Evolutionary conservation across 73 alveolate genomes (phyloP).

Genomic region (Diophrys sp.): DNA sequence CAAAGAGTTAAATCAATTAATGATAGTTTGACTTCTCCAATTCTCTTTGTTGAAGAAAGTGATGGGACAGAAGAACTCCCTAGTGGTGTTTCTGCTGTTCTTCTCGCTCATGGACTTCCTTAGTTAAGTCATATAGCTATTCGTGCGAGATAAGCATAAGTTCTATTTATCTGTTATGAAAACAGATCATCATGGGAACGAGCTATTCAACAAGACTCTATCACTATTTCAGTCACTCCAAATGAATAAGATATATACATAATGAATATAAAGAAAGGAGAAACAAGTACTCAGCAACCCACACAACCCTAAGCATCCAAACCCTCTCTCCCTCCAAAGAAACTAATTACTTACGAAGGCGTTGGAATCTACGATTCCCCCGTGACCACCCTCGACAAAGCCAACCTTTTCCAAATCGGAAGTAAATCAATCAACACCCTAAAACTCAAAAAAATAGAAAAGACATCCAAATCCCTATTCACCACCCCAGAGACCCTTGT

Average conservation of each 20-base stretch:
- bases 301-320: background rate
- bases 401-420: too few species aligned
- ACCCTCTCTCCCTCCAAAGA: background rate
- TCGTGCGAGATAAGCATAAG: constrained; percentile 86
- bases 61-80: constrained; percentile 94
- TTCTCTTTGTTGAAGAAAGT: constrained; percentile 78
- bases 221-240: too few species aligned
- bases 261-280: background rate
- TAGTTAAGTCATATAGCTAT: constrained; percentile 87
- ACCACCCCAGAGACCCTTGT: too few species aligned
- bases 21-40: constrained; percentile 1
- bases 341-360: too few species aligned
- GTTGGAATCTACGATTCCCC: too few species aligned
- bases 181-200: background rate
- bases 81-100: constrained; percentile 61
- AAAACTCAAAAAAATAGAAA: too few species aligned
- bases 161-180: constrained; percentile 81
- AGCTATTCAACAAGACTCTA: too few species aligned
- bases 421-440: too few species aligned
- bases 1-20: background rate
- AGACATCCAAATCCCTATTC: too few species aligned
- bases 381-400: too few species aligned
- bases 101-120: constrained; percentile 81
- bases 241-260: background rate
- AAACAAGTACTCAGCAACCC: background rate